phyloP scores from a whole-genome alignment of 768 basidiomycete species.

The Pisolithus orientalis region DNA sequence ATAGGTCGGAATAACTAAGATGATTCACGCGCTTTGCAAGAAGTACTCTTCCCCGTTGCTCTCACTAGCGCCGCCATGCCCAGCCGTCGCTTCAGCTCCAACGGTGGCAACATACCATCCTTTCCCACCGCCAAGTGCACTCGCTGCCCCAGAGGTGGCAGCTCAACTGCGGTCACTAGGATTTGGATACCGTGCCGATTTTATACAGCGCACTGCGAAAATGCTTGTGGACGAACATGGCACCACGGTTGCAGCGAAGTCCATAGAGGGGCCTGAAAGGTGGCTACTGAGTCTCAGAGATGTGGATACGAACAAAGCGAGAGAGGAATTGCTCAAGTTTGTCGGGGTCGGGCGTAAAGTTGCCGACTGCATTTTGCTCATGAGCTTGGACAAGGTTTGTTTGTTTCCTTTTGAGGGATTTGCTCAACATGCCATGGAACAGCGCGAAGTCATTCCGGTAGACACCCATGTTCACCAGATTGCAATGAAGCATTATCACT shows the following conservation, averaged over 20 bases:
- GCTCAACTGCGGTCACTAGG: constrained; percentile 70
- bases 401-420: neutral
- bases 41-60: constrained; percentile 71
- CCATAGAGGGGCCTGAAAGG: constrained; percentile 45
- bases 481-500: constrained; percentile 69
- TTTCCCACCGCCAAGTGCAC: constrained; percentile 73
- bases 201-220: constrained; percentile 75
- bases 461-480: constrained; percentile 96
- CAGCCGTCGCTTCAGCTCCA: constrained; percentile 24
- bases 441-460: constrained; percentile 87
- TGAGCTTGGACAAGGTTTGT: constrained; percentile 84
- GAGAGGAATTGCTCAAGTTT: constrained; percentile 72
- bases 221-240: constrained; percentile 63
- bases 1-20: constrained; percentile 91
- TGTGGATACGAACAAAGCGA: constrained; percentile 48
- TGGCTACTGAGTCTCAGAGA: constrained; percentile 56
- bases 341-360: constrained; percentile 95
- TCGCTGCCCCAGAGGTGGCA: constrained; percentile 54
- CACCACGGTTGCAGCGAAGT: neutral
- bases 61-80: constrained; percentile 32
- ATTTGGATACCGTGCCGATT: constrained; percentile 94
- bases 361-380: constrained; percentile 88
- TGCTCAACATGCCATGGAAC: constrained; percentile 4
- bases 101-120: constrained; percentile 54
- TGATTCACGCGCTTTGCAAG: constrained; percentile 79